These are phyloP conservation scores for Scenedesmus sp. DNA, from an alignment of 163 green algal species.

Conservation along the genomic window DNA sequence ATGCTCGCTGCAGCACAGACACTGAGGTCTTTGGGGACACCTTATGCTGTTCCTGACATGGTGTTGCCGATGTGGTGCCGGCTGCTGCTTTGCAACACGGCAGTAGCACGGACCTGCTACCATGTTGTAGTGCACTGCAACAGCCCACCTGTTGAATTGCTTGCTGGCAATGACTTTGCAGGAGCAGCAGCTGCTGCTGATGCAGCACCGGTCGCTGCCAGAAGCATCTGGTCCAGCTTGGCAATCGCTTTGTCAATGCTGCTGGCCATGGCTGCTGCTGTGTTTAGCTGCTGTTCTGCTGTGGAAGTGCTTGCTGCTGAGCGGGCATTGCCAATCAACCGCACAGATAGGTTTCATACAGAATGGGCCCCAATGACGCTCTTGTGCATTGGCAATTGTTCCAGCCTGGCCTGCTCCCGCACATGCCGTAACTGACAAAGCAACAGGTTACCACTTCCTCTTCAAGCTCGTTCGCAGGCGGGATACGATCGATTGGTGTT, in stretches of 20 bases:
- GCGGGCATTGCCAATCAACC: background rate
- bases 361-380: background rate
- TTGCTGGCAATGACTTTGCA: background rate
- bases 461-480: background rate
- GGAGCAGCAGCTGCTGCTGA: background rate
- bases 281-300: background rate
- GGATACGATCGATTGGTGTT: background rate
- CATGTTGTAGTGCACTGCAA: too few species aligned
- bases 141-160: background rate
- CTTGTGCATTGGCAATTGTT: background rate
- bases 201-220: background rate
- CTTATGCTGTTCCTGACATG: background rate
- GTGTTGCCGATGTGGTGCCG: background rate
- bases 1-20: background rate
- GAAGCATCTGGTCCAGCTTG: slow-evolving; percentile 53
- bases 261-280: slow-evolving; percentile 13
- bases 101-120: background rate
- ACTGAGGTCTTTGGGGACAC: background rate
- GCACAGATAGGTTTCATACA: too few species aligned
- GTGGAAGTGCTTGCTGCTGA: background rate
- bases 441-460: background rate
- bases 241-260: slow-evolving; percentile 49
- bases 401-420: background rate
- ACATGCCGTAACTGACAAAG: background rate
- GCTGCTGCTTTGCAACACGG: background rate